phyloP scores from a whole-genome alignment of 495 filamentous ascomycete genomes.

The Rhypophila decipiens region DNA sequence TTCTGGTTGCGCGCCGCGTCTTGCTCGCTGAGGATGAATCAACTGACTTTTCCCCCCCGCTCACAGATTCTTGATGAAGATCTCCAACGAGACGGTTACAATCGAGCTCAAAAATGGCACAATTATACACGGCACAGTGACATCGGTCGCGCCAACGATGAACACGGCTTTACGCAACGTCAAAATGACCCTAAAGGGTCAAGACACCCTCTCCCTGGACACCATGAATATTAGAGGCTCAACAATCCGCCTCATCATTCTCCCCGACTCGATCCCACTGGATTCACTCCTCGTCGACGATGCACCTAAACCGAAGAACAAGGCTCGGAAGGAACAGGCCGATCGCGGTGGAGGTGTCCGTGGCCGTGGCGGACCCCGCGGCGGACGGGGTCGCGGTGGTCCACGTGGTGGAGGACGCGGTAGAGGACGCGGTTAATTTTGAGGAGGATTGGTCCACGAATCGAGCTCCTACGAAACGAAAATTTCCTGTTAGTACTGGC shows the following conservation, averaged over 20 bases:
- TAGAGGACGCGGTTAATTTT: constrained; percentile 15
- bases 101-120: constrained; percentile 98
- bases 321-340: constrained; percentile 88
- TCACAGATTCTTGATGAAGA: constrained; percentile 99
- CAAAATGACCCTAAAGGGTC: constrained; percentile 85
- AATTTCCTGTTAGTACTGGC: no score
- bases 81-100: constrained; percentile 92
- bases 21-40: no score
- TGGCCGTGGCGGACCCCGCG: constrained; percentile 51
- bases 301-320: constrained; percentile 97
- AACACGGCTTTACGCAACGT: constrained; percentile 90
- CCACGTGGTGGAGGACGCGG: constrained; percentile 9
- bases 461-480: no score
- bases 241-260: constrained; percentile 83
- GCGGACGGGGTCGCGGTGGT: constrained; percentile 49
- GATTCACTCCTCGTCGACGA: constrained; percentile 95
- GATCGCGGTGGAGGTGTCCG: constrained; percentile 53
- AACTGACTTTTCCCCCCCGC: no score
- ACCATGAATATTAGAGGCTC: constrained; percentile 95
- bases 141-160: constrained; percentile 92
- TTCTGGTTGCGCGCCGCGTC: no score
- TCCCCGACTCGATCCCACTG: constrained; percentile 88
- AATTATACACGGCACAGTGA: constrained; percentile 91
- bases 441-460: no score
- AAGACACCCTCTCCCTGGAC: constrained; percentile 79